Conservation (phyloP, 179 eudicot species). For the Sideroxylon spinosum region DNA sequence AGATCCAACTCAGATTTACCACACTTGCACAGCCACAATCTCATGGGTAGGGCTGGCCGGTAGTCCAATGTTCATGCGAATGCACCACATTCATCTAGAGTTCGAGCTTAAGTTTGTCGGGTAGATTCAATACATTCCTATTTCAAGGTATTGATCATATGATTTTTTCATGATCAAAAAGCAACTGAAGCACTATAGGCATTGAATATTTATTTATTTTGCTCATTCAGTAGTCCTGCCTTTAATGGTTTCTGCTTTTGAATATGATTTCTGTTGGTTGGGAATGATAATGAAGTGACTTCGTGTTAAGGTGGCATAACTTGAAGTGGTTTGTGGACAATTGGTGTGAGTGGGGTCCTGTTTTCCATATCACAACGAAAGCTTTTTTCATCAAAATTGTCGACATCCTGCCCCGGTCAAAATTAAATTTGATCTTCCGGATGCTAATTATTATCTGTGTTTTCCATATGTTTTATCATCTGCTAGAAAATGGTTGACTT, state of each 20-base stretch:
- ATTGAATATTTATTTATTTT: not conserved
- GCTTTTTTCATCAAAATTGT: not conserved
- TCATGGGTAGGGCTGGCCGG: not conserved
- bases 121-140: not conserved
- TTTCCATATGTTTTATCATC: not conserved
- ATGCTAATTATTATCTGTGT: not conserved
- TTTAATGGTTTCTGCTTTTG: conserved; percentile 28
- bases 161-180: not conserved
- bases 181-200: not conserved
- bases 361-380: not conserved
- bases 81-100: not conserved
- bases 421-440: not conserved
- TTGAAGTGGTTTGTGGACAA: conserved; percentile 14
- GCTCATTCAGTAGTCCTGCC: not conserved
- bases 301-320: not conserved
- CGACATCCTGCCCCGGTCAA: not conserved
- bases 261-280: conserved; percentile 34
- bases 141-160: not conserved
- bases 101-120: not conserved
- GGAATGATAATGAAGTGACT: conserved; percentile 20
- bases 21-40: not conserved
- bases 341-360: conserved; percentile 25
- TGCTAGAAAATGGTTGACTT: not conserved
- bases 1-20: not conserved
- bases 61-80: not conserved